Evolutionary conservation across 352 stramenopile genomes (phyloP).

Genomic region (Phytopythium sindhum): DNA sequence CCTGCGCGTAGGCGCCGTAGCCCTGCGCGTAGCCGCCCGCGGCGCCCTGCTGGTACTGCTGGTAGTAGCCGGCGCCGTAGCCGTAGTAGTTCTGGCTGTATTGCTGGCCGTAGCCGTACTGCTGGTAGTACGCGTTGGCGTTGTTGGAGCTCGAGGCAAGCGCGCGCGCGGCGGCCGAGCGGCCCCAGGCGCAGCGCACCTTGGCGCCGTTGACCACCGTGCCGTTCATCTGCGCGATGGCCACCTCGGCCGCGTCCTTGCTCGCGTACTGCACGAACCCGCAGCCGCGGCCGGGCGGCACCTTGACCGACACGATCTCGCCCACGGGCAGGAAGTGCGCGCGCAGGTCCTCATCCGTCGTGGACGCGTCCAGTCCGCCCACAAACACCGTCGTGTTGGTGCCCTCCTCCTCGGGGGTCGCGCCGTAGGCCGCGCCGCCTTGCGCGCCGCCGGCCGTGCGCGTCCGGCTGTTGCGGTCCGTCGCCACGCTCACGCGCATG

Average conservation of each 20-base stretch:
- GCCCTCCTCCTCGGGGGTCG: constrained; percentile 41
- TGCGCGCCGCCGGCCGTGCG: constrained; percentile 11
- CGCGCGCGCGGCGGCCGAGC: constrained; percentile 59
- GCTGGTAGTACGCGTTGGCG: constrained; percentile 47
- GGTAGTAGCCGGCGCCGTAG: constrained; percentile 61
- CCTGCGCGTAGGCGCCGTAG: constrained; percentile 52
- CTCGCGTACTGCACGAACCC: constrained; percentile 89
- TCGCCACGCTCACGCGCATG: constrained; percentile 89
- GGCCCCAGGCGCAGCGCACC: constrained; percentile 88
- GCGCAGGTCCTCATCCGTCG: constrained; percentile 83
- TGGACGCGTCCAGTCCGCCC: constrained; percentile 76
- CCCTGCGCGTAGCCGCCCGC: constrained; percentile 31
- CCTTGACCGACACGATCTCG: constrained; percentile 82
- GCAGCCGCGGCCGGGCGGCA: constrained; percentile 85
- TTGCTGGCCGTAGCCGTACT: constrained; percentile 38
- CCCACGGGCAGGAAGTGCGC: constrained; percentile 76
- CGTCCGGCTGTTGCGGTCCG: constrained; percentile 63
- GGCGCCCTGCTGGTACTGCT: constrained; percentile 38
- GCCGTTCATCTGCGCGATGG: constrained; percentile 90
- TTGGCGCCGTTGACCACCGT: constrained; percentile 72
- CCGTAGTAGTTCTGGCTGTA: constrained; percentile 59
- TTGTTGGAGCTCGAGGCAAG: constrained; percentile 16
- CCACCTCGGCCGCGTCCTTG: constrained; percentile 79
- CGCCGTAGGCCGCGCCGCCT: constrained; percentile 7
- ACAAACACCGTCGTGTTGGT: constrained; percentile 92